Conservation (phyloP, 75 land plant genomes). For the Selaginella tamariscina region DNA sequence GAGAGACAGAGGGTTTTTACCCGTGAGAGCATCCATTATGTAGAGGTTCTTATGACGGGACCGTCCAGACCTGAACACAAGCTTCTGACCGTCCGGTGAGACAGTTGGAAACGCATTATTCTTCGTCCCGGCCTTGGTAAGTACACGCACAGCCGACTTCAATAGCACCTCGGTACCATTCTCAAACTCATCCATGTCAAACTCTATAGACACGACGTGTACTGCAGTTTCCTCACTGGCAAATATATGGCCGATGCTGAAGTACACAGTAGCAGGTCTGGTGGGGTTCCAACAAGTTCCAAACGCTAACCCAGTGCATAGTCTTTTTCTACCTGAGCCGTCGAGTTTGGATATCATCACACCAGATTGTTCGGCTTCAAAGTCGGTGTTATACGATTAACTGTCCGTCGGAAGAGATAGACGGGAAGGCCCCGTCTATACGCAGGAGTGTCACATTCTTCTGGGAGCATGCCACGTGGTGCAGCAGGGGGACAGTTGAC, state of each 20-base stretch:
- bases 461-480: conserved; percentile 21
- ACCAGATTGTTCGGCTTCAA: conserved; percentile 16
- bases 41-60: conserved; percentile 53
- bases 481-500: conserved; percentile 20
- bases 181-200: background rate
- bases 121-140: conserved; percentile 19
- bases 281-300: conserved; percentile 28
- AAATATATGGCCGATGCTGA: conserved; percentile 37
- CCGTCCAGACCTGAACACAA: conserved; percentile 77
- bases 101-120: conserved; percentile 65
- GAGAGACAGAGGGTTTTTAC: no score
- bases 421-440: conserved; percentile 30
- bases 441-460: conserved; percentile 23
- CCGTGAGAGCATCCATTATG: conserved; percentile 52
- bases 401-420: conserved; percentile 35
- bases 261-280: conserved; percentile 26
- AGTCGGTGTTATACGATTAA: conserved; percentile 28
- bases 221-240: conserved; percentile 20
- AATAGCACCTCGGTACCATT: background rate
- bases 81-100: conserved; percentile 68
- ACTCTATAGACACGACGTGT: conserved; percentile 31
- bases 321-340: conserved; percentile 27
- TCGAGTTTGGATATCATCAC: conserved; percentile 21
- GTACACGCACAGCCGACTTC: conserved; percentile 17
- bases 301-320: conserved; percentile 22